Evolutionary conservation across 2,329 filamentous ascomycete species (phyloP), one percentile per base, ranked within the genome.

Genomic region (Davidsoniella australis): DNA sequence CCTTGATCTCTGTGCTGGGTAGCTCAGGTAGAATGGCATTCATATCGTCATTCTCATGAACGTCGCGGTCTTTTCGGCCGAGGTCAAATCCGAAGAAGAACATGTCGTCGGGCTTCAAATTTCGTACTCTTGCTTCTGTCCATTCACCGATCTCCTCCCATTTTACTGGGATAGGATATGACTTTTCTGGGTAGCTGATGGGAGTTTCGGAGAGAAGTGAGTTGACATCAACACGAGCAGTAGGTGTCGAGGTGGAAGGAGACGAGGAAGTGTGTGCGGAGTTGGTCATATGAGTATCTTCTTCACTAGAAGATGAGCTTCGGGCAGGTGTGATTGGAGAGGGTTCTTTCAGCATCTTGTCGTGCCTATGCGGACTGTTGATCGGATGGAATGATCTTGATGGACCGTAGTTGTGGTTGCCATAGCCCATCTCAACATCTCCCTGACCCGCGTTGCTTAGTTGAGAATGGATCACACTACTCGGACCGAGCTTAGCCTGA

Each of bases 71-170:
- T 8, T 72, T 71, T 53, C 77, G 68, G 1, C 84, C 85, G 50
- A 75, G 69, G 58, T 89, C 85, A 53, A 82, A 73, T 5, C 85
- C 84, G 59, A 83, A 86, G 41, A 70, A 74, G 5, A 64, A 70
- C 36, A 63, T 62, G 55, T 67, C 58, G 52, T 65, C 55, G 53
- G 55, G n/a, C 7, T 38, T 49, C 6, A 23, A 9, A 8, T 40
- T 29, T 12, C 14, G 24, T 18, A 52, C 20, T 14, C 26, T 33
- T n/a, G 18, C 29, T 12, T 46, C 47, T 16, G 49, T 43, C 50
- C 50, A 52, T 16, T 45, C 10, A 16, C 36, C 36, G 17, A 47
- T 33, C 16, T 52, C 47, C 8, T 40, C 39, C 33, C 38, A 52
- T 14, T 48, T 33, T 17, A 52, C 42, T 8, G 39, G 26, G 16